A percentile compares a stretch with the other conserved stretches of the same genome.
These are phyloP conservation scores for Oehlia diaphana DNA, from an alignment of 192 early-diverging fungal species.

Conservation along the genomic window DNA sequence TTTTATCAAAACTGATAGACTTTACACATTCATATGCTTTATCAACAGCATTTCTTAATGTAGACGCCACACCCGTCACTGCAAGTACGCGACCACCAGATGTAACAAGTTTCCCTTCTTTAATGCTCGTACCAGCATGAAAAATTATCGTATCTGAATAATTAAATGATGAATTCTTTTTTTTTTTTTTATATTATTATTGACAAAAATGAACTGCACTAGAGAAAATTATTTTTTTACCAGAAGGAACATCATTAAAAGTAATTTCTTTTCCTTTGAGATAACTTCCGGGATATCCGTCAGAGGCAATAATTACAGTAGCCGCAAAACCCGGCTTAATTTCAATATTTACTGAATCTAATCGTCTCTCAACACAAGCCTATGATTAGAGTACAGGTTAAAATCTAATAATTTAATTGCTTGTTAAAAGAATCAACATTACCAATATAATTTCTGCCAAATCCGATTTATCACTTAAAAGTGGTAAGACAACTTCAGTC, in stretches of 20 bases:
- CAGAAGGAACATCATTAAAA: conserved; percentile 46
- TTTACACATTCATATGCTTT: conserved; percentile 70
- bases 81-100: conserved; percentile 94
- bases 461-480: conserved; percentile 82
- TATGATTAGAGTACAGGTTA: conserved; percentile 20
- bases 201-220: background rate
- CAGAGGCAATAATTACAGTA: conserved; percentile 91
- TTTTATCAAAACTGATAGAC: conserved; percentile 80
- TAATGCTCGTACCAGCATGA: conserved; percentile 86
- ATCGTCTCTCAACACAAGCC: conserved; percentile 84
- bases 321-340: conserved; percentile 79
- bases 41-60: conserved; percentile 77
- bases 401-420: background rate
- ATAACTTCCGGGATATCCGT: conserved; percentile 90
- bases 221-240: conserved; percentile 30
- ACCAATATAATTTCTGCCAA: conserved; percentile 81
- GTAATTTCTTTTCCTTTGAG: conserved; percentile 78
- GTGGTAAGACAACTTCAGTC: conserved; percentile 92
- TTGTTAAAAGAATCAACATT: background rate
- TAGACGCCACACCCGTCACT: conserved; percentile 79
- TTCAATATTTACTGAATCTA: conserved; percentile 80
- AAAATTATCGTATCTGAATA: conserved; percentile 66
- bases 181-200: no score
- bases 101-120: conserved; percentile 67
- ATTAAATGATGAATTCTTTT: background rate